Percentiles rank a stretch among this genome's conserved stretches.
Conservation (phyloP, 2,329 filamentous ascomycete genomes). For the Penicillium glabrum region DNA sequence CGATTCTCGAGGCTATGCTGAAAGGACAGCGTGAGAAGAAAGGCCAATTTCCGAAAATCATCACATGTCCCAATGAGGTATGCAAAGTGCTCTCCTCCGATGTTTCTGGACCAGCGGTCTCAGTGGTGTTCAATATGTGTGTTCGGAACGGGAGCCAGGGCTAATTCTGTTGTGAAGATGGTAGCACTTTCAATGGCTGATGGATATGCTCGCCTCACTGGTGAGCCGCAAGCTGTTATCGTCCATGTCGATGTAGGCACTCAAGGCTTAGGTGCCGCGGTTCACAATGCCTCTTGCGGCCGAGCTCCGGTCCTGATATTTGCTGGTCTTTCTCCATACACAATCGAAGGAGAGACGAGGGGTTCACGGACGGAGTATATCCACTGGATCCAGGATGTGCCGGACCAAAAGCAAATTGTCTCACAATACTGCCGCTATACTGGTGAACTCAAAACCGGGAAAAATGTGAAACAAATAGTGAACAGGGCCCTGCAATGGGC, state of each 20-base stretch:
- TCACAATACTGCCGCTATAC: constrained; percentile 83
- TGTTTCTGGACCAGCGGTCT: background rate
- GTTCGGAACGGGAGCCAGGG: background rate
- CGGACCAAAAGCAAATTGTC: constrained; percentile 77
- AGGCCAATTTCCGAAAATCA: constrained; percentile 67
- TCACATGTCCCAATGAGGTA: constrained; percentile 80
- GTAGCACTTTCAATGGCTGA: constrained; percentile 83
- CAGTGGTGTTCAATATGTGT: background rate
- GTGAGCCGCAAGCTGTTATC: constrained; percentile 73
- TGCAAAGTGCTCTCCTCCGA: background rate
- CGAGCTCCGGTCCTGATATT: constrained; percentile 75
- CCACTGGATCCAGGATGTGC: constrained; percentile 83
- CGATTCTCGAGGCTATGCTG: constrained; percentile 77
- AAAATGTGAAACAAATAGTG: constrained; percentile 86
- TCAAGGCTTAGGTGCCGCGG: constrained; percentile 72
- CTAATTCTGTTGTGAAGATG: constrained; percentile 55
- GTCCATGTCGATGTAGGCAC: constrained; percentile 82
- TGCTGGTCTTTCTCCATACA: constrained; percentile 74
- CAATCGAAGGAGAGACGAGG: constrained; percentile 72
- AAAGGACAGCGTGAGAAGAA: constrained; percentile 69
- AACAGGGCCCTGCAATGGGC: constrained; percentile 83
- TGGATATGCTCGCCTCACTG: constrained; percentile 71
- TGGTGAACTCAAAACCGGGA: constrained; percentile 78
- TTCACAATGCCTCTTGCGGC: constrained; percentile 76
- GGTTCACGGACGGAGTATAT: constrained; percentile 81